These are phyloP conservation scores for Puccinia triticina DNA, from an alignment of 1,284 basidiomycete species.

Conservation along the genomic window DNA sequence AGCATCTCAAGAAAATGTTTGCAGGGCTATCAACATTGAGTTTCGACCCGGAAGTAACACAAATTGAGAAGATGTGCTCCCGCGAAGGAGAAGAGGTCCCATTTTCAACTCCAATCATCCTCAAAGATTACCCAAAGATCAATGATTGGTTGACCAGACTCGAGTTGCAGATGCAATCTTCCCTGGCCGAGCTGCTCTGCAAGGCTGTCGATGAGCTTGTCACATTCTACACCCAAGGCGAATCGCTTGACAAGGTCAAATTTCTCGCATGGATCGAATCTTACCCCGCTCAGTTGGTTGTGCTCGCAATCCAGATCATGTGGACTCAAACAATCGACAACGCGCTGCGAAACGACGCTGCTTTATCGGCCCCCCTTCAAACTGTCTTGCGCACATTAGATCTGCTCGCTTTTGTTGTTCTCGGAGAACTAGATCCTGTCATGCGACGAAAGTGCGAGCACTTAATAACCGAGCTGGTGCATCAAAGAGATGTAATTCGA, in stretches of 20 bases:
- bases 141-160: conserved; percentile 96
- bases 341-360: conserved; percentile 67
- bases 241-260: conserved; percentile 65
- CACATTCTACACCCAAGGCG: conserved; percentile 72
- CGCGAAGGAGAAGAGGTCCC: conserved; percentile 89
- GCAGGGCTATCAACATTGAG: conserved; percentile 89
- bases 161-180: conserved; percentile 91
- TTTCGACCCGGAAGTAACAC: conserved; percentile 73
- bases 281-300: conserved; percentile 93
- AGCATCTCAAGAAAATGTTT: conserved; percentile 99
- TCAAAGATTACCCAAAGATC: conserved; percentile 94
- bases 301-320: conserved; percentile 86
- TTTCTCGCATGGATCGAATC: conserved; percentile 88
- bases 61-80: conserved; percentile 87
- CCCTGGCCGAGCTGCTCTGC: conserved; percentile 79
- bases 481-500: conserved; percentile 92
- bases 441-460: conserved; percentile 97
- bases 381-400: conserved; percentile 83
- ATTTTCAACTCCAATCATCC: conserved; percentile 78
- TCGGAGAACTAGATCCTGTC: conserved; percentile 82
- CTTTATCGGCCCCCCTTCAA: conserved; percentile 72
- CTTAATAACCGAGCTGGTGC: conserved; percentile 97
- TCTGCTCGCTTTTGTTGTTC: conserved; percentile 89
- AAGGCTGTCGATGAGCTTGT: conserved; percentile 78
- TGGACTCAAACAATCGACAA: conserved; percentile 87